Conservation (phyloP, 257 asterid species). For the Lantana camara region DNA sequence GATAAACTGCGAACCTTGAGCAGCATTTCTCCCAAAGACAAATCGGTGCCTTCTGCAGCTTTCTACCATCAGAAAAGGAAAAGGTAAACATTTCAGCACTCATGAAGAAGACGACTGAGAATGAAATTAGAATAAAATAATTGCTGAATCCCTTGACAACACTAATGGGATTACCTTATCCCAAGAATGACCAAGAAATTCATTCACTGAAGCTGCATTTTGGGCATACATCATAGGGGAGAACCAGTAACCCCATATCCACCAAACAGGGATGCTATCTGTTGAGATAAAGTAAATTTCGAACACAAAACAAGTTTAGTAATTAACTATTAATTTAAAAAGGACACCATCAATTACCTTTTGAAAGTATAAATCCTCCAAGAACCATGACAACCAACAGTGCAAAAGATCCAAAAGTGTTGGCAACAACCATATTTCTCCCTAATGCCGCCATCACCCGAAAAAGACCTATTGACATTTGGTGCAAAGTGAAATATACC, state of each 20-base stretch:
- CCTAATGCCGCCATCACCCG: constrained; percentile 88
- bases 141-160: too few relatives aligned
- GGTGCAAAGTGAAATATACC: constrained; percentile 71
- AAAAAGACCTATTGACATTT: constrained; percentile 88
- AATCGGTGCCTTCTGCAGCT: constrained; percentile 38
- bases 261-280: constrained; percentile 87
- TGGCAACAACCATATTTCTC: constrained; percentile 84
- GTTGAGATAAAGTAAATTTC: constrained; percentile 25
- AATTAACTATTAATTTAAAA: constrained; percentile 3
- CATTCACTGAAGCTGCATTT: constrained; percentile 85
- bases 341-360: constrained; percentile 48
- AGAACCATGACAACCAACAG: constrained; percentile 80
- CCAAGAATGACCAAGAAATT: constrained; percentile 87
- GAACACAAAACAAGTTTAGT: constrained; percentile 15
- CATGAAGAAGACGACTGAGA: constrained; percentile 1
- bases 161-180: constrained; percentile 42
- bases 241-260: constrained; percentile 98
- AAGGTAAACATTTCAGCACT: constrained; percentile 12
- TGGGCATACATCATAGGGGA: constrained; percentile 96
- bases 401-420: constrained; percentile 88
- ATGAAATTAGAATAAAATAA: not conserved
- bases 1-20: constrained; percentile 59
- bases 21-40: constrained; percentile 53
- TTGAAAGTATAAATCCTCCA: constrained; percentile 88
- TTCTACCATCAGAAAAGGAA: constrained; percentile 35